These are phyloP conservation scores for Penicillium subrubescens DNA, from an alignment of 495 filamentous ascomycete species.

Conservation along the genomic window DNA sequence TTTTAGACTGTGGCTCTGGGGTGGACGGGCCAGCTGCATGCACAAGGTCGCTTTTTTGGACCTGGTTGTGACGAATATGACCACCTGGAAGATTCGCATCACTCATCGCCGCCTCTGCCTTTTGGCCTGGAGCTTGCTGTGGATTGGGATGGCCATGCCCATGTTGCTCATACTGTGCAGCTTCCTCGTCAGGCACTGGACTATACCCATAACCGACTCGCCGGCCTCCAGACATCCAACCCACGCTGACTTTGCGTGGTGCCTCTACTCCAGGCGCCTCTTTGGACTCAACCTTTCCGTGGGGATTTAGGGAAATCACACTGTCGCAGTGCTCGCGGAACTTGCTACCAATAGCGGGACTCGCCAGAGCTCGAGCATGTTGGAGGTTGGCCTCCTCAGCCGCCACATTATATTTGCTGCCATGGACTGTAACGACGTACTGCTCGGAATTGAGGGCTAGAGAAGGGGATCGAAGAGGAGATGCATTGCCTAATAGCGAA, in stretches of 20 bases:
- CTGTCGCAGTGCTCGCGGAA: slow-evolving; percentile 37
- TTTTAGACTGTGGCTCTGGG: not conserved
- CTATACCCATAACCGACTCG: slow-evolving; percentile 49
- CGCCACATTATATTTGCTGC: not conserved
- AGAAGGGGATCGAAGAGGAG: not conserved
- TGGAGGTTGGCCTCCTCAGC: not conserved
- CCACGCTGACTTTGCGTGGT: slow-evolving; percentile 43
- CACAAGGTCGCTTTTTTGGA: not conserved
- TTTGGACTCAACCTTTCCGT: not conserved
- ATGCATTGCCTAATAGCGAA: slow-evolving; percentile 14
- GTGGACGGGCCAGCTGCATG: not conserved
- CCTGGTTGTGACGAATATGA: not conserved
- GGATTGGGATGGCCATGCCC: not conserved
- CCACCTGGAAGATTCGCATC: not conserved
- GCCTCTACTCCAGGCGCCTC: slow-evolving; percentile 10
- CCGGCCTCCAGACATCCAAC: slow-evolving; percentile 50
- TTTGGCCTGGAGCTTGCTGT: not conserved
- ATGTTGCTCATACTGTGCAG: slow-evolving; percentile 3
- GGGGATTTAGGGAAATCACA: slow-evolving; percentile 10
- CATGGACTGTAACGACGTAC: not conserved
- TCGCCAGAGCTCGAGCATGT: not conserved
- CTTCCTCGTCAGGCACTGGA: slow-evolving; percentile 30
- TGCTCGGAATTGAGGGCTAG: not conserved
- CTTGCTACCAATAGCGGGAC: slow-evolving; percentile 21
- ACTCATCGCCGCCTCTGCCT: not conserved